These are phyloP conservation scores for Parachaetomium inaequale DNA, from an alignment of 495 filamentous ascomycete species.

Conservation along the genomic window DNA sequence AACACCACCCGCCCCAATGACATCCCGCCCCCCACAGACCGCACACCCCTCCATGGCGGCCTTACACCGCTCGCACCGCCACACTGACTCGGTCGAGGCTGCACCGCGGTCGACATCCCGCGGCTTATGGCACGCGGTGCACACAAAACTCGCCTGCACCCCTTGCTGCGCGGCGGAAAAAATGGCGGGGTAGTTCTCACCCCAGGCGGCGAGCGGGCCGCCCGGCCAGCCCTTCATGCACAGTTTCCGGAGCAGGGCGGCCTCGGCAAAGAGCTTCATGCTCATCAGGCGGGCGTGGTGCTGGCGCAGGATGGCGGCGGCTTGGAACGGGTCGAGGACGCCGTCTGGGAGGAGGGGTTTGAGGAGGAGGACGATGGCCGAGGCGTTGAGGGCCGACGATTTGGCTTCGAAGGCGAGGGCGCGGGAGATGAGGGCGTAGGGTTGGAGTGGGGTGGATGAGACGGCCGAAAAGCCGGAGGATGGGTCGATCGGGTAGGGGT, in stretches of 20 bases:
- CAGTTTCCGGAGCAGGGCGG: constrained; percentile 64
- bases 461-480: constrained; percentile 15
- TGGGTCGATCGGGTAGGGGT: constrained; percentile 35
- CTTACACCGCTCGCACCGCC: constrained; percentile 49
- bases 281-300: constrained; percentile 63
- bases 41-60: constrained; percentile 44
- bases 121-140: constrained; percentile 50
- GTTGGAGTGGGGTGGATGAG: constrained; percentile 41
- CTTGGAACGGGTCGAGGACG: constrained; percentile 48
- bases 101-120: constrained; percentile 46
- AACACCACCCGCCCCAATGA: not conserved
- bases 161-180: constrained; percentile 53
- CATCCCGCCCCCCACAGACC: constrained; percentile 42
- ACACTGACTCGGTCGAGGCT: constrained; percentile 33
- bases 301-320: constrained; percentile 54
- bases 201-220: constrained; percentile 37
- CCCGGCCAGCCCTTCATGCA: constrained; percentile 51
- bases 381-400: constrained; percentile 46
- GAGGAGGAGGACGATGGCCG: constrained; percentile 50
- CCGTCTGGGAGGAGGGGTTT: constrained; percentile 47
- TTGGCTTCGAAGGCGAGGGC: constrained; percentile 47
- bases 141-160: constrained; percentile 46
- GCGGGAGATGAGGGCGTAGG: constrained; percentile 46
- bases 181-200: constrained; percentile 55
- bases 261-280: constrained; percentile 63